Conservation (phyloP, 2,329 filamentous ascomycete genomes). For the Fusarium oxysporum region DNA sequence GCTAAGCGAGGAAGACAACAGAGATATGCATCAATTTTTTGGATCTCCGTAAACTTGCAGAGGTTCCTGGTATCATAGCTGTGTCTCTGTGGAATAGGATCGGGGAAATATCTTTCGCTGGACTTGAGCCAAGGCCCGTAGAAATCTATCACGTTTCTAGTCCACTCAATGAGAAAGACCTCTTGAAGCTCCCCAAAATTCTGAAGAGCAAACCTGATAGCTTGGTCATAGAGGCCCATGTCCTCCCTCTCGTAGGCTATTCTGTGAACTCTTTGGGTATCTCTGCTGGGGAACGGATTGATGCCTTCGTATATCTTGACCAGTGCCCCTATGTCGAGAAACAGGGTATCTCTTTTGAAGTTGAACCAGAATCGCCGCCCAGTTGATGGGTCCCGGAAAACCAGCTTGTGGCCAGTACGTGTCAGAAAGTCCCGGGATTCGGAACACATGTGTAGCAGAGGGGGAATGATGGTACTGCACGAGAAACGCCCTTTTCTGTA, state of each 20-base stretch:
- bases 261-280: background rate
- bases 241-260: background rate
- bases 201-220: background rate
- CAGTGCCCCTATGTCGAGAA: background rate
- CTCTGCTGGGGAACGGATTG: background rate
- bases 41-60: background rate
- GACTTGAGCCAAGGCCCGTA: fast-evolving
- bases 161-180: background rate
- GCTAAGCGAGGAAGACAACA: fast-evolving
- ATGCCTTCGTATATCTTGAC: background rate
- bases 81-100: background rate
- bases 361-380: background rate
- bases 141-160: background rate
- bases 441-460: background rate
- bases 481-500: no score
- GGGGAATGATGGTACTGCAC: background rate
- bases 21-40: background rate
- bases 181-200: background rate
- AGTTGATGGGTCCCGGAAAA: background rate
- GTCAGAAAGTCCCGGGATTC: background rate
- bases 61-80: background rate
- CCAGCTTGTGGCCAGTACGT: background rate
- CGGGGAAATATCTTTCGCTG: background rate
- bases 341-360: background rate
- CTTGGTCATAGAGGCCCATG: fast-evolving